Evolutionary conservation across 345 rosid genomes (phyloP).

Genomic region (Alliaria petiolata): DNA sequence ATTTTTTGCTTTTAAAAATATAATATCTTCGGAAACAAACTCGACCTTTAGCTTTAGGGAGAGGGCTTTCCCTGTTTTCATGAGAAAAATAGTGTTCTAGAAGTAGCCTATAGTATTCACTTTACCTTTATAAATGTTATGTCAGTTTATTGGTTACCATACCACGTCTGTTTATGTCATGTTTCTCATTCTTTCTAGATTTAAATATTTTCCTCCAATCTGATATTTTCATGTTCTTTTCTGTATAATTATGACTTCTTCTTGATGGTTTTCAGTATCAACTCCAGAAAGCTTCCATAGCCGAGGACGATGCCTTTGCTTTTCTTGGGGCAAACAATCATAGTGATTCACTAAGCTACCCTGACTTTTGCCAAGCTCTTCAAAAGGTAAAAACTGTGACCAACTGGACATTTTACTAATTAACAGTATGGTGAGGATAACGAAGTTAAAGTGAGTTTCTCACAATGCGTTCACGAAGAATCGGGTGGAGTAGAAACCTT

Average conservation of each 20-base stretch:
- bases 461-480: no score
- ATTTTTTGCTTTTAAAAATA: neutral
- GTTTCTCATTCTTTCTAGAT: neutral
- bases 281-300: conserved; percentile 53
- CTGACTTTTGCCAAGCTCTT: conserved; percentile 64
- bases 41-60: no score
- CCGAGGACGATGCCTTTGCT: conserved; percentile 54
- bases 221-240: neutral
- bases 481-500: no score
- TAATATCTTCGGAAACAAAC: neutral
- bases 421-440: neutral
- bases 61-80: no score
- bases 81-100: no score
- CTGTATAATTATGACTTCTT: neutral
- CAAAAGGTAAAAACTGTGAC: conserved; percentile 41
- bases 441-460: no score
- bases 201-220: neutral
- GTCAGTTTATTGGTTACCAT: neutral
- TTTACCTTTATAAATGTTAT: neutral
- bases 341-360: conserved; percentile 46
- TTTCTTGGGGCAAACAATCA: conserved; percentile 51
- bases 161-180: neutral
- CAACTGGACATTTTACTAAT: neutral
- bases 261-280: conserved; percentile 44
- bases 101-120: neutral